A percentile compares a stretch with the other conserved stretches of the same genome.
phyloP scores from a whole-genome alignment of 768 basidiomycete genomes.

The Pleurotus ostreatus region DNA sequence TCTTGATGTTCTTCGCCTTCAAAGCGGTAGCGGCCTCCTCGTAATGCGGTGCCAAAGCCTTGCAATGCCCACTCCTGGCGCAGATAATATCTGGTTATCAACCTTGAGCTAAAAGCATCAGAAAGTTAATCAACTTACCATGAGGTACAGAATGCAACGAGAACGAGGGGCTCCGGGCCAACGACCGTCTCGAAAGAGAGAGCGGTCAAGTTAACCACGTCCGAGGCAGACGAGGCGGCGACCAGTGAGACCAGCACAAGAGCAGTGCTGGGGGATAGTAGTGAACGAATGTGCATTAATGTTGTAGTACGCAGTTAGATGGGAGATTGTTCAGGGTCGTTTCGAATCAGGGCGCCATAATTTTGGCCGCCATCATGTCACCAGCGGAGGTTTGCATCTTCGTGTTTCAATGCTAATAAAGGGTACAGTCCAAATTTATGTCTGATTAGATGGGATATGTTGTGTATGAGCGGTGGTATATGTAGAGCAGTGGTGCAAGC shows the following conservation, averaged over 20 bases:
- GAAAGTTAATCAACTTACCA: slow-evolving; percentile 41
- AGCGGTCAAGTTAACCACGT: slow-evolving; percentile 76
- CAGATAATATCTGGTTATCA: background rate
- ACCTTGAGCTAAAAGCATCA: background rate
- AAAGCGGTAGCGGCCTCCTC: slow-evolving; percentile 91
- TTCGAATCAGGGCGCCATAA: too few species aligned
- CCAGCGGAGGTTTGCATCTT: too few species aligned
- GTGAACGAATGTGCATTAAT: slow-evolving; percentile 61
- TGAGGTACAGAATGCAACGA: slow-evolving; percentile 95
- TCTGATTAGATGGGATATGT: too few species aligned
- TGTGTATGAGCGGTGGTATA: too few species aligned
- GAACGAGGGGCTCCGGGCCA: slow-evolving; percentile 62
- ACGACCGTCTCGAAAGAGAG: slow-evolving; percentile 67
- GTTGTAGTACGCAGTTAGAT: too few species aligned
- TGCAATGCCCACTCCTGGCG: slow-evolving; percentile 92
- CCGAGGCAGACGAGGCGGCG: slow-evolving; percentile 58
- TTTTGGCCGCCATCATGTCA: too few species aligned
- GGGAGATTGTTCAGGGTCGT: too few species aligned
- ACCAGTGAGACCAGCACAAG: slow-evolving; percentile 48
- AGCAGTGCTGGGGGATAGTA: slow-evolving; percentile 44
- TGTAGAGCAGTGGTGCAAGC: too few species aligned
- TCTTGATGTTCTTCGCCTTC: slow-evolving; percentile 83
- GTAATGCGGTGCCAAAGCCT: slow-evolving; percentile 90
- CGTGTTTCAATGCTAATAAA: too few species aligned
- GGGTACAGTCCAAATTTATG: too few species aligned